Evolutionary conservation across 345 rosid genomes (phyloP).

Genomic region (Euphorbia pulcherrima): DNA sequence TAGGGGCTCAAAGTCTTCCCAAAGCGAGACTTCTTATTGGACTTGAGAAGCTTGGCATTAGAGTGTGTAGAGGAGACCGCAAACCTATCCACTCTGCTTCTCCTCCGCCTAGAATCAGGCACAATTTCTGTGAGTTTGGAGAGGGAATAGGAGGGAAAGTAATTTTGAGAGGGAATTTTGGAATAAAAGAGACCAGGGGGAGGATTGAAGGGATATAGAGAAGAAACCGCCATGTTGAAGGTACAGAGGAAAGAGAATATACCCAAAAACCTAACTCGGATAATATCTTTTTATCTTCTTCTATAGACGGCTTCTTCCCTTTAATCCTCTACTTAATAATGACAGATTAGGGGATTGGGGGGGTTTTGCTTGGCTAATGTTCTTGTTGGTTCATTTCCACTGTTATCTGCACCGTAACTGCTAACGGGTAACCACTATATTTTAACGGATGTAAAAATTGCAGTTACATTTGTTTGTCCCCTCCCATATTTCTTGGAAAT

Average conservation of each 20-base stretch:
- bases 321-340: not conserved
- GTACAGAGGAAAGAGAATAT: not conserved
- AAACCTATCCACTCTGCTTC: conserved; percentile 28
- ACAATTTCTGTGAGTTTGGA: not conserved
- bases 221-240: not conserved
- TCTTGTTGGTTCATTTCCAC: too few relatives aligned
- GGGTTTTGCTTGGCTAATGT: not conserved
- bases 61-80: conserved; percentile 61
- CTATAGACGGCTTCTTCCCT: not conserved
- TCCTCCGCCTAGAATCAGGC: too few relatives aligned
- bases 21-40: conserved; percentile 56
- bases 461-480: too few relatives aligned
- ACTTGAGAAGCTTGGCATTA: conserved; percentile 70
- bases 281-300: not conserved
- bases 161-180: not conserved
- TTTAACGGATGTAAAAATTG: too few relatives aligned
- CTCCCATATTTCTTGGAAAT: too few relatives aligned
- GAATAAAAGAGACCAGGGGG: not conserved
- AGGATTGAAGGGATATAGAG: conserved; percentile 9
- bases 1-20: conserved; percentile 49
- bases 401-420: too few relatives aligned
- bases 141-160: not conserved
- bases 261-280: conserved; percentile 11
- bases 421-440: too few relatives aligned
- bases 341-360: not conserved